Conservation (phyloP, 1,139 yeast genomes). For the Neolecta irregularis region DNA sequence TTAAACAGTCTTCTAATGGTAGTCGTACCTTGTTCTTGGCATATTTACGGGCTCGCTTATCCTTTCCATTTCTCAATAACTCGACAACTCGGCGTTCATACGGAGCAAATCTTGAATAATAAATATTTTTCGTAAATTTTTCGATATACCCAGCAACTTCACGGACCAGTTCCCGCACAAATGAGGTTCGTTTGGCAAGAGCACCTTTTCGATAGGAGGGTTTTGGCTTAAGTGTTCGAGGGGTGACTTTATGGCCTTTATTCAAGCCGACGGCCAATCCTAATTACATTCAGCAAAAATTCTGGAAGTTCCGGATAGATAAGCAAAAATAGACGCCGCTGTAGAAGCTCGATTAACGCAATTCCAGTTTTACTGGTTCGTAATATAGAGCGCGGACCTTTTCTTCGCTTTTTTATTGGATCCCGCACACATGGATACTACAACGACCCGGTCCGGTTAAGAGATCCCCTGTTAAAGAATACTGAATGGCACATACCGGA, state of each 20-base stretch:
- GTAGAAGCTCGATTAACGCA: too few species aligned
- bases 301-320: too few species aligned
- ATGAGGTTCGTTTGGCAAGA: conserved; percentile 85
- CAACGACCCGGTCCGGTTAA: too few species aligned
- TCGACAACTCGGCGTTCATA: conserved; percentile 99
- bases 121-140: too few species aligned
- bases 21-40: conserved; percentile 64
- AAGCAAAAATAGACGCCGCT: too few species aligned
- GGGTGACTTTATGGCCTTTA: conserved; percentile 97
- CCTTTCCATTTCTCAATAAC: conserved; percentile 99
- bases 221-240: conserved; percentile 87
- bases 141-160: conserved; percentile 80
- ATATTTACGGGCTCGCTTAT: conserved; percentile 99
- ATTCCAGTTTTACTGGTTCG: too few species aligned
- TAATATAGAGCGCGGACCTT: too few species aligned
- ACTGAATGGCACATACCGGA: too few species aligned
- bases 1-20: neutral
- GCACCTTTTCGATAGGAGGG: conserved; percentile 96
- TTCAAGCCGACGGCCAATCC: conserved; percentile 98
- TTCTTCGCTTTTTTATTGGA: too few species aligned
- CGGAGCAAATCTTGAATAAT: conserved; percentile 62
- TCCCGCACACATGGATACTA: too few species aligned
- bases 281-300: too few species aligned
- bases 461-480: too few species aligned
- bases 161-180: conserved; percentile 88